These are phyloP conservation scores for Aspergillus pseudoglaucus DNA, from an alignment of 2,329 filamentous ascomycete genomes.

Conservation along the genomic window DNA sequence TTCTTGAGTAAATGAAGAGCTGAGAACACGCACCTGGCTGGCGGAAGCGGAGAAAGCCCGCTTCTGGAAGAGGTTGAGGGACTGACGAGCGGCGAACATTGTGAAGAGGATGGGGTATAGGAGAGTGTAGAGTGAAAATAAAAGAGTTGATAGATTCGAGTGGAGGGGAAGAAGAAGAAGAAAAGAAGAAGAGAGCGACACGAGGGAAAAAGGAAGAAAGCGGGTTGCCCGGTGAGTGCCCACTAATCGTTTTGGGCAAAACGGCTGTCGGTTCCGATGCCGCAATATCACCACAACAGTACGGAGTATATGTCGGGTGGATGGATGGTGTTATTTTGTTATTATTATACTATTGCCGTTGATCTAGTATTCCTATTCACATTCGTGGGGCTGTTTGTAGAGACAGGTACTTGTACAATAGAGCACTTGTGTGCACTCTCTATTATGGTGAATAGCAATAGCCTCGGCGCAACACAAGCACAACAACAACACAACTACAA, in stretches of 20 bases:
- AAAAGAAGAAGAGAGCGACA: constrained; percentile 3
- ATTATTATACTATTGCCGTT: not conserved
- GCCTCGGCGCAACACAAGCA: not conserved
- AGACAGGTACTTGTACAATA: too few species aligned
- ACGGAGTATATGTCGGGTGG: not conserved
- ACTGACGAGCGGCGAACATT: constrained; percentile 67
- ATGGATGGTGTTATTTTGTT: not conserved
- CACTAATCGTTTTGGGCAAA: not conserved
- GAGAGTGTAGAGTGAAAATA: not conserved
- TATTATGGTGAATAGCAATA: not conserved
- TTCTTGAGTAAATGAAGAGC: constrained; percentile 6
- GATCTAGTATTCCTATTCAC: not conserved
- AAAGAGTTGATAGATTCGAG: constrained; percentile 9
- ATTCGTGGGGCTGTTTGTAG: not conserved
- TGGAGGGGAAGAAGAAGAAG: constrained; percentile 8
- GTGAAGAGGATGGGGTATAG: constrained; percentile 27
- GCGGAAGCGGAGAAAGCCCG: constrained; percentile 76
- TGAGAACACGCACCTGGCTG: constrained; percentile 56
- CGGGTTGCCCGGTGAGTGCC: constrained; percentile 14
- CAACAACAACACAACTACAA: not conserved
- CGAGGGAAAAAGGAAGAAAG: constrained; percentile 8
- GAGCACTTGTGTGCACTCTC: too few species aligned
- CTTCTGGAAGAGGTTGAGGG: constrained; percentile 57
- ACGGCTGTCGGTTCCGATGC: not conserved
- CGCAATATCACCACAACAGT: not conserved